Conservation (phyloP, 2,329 filamentous ascomycete species). For the Eurotiales sp. region DNA sequence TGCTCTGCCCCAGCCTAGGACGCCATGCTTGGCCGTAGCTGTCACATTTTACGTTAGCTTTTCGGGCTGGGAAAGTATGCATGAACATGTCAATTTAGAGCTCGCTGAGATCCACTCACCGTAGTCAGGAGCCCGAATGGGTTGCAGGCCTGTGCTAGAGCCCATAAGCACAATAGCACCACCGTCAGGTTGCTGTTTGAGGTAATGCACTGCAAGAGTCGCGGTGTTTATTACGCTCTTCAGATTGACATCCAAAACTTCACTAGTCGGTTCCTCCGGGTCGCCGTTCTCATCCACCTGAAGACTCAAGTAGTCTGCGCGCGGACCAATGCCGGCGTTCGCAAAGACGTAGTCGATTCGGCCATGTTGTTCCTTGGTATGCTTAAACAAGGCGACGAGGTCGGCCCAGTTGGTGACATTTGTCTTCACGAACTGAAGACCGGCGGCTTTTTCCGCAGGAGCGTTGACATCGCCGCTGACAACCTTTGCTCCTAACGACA, state of each 20-base stretch:
- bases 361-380: constrained; percentile 41
- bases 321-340: constrained; percentile 54
- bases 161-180: constrained; percentile 54
- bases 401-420: constrained; percentile 52
- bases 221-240: constrained; percentile 50
- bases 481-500: constrained; percentile 53
- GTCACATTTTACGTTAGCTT: neutral
- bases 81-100: too few species aligned
- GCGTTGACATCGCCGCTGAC: constrained; percentile 52
- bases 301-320: constrained; percentile 45
- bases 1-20: constrained; percentile 52
- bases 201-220: constrained; percentile 48
- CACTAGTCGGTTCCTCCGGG: constrained; percentile 42
- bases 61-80: too few species aligned
- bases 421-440: constrained; percentile 42
- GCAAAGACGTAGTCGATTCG: constrained; percentile 48
- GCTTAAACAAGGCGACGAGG: constrained; percentile 51
- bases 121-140: constrained; percentile 52
- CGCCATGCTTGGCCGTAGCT: constrained; percentile 52
- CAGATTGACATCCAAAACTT: constrained; percentile 50
- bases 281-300: constrained; percentile 51
- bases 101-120: neutral
- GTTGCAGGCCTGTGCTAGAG: constrained; percentile 51
- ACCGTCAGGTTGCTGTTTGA: constrained; percentile 47
- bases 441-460: constrained; percentile 22